Base-by-base conservation (phyloP, 225 moss, liverwort and hornwort species). In the Marchantia paleacea region DNA sequence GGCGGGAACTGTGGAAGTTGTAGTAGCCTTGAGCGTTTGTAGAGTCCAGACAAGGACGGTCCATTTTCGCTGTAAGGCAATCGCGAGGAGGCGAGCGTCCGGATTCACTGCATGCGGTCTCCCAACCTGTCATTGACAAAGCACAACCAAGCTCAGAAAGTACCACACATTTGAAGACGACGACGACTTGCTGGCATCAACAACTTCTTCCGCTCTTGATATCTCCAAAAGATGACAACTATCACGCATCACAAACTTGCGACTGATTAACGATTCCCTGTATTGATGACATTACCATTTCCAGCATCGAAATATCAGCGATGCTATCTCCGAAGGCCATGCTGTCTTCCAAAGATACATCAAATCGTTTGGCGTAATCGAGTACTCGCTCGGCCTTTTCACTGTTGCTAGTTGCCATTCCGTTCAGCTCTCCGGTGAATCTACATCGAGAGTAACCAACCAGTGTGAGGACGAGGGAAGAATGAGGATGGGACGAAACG, bases 281-380 rank as follows among this genome's bases (percentile, higher is more conserved):
- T 5, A 39, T 39, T 39, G 39, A 2, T 5, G 39, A 39, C 39
- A 39, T 39, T 66, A 88, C 88, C 71, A 79, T 66, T 83, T 88
- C 85, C 61, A 88, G 80, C 88, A 88, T 88, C 28, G 83, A 51
- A 65, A 85, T 48, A 49, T 88, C 88, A 52, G 88, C 88, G 70
- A 88, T 85, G 73, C 85, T 88, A 75, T 88, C 88, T 63, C 88
- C 88, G 66, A 84, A 88, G 9, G 88, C 88, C 78, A 88, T n/a
- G 74, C 88, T 88, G 52, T 88, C 88, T 79, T 29, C 60, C 55
- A 88, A 71, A 55, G 85, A 83, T 26, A 88, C 85, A 25, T 78
- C 80, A 83, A 80, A 78, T 12, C 75, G 80, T 52, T 77, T 75
- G 4, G 88, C 77, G 78, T 88, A 88, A 74, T 85, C 88, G 48